Base-by-base conservation (phyloP, 441 rosid genomes). In the Aleurites moluccanus region DNA sequence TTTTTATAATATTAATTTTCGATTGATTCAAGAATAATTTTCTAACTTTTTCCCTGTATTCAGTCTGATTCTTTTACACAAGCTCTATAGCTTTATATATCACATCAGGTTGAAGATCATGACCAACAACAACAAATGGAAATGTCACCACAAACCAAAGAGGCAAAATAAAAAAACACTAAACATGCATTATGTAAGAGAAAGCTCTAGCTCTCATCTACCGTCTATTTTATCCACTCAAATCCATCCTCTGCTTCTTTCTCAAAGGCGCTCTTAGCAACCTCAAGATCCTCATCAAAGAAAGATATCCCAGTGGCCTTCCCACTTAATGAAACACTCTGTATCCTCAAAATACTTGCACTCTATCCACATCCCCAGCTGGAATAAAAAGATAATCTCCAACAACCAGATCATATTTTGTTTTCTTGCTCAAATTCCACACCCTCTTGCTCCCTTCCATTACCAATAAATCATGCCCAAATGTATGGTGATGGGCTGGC, bases 271-370 rank as follows among this genome's bases (percentile, higher is more conserved):
- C 44, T 70, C 76, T 84, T 85, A 1, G 94, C 91, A 64, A 83
- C 84, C 50, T 87, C 92, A n/a, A 90, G 80, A 52, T 92, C 98
- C 83, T 93, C 96, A 60, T 92, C 91, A 35, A 93, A 82, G 77
- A 85, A 85, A 38, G n/a, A 92, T 81, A 67, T 92, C 96, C 93
- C 98, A 90, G 20, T 75, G 83, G 11, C 97, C 98, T 69, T 92
- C 98, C 98, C 97, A 94, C 80, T 92, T 89, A 68, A 94, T 85
- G 69, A 94, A 94, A 77, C 92, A 92, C 84, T 89, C 91, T 0
- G 97, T 92, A 52, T 94, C 97, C 83, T 89, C 93, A 57, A 88
- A 83, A 80, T 92, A 94, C 86, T 88, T 84, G n/a, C 50, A 91
- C 98, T 69, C 95, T 79, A 10, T 92, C 93, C 72, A 94, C 90